Conservation (phyloP, 164 flowering plant genomes). For the Tetrastigma voinierianum region DNA sequence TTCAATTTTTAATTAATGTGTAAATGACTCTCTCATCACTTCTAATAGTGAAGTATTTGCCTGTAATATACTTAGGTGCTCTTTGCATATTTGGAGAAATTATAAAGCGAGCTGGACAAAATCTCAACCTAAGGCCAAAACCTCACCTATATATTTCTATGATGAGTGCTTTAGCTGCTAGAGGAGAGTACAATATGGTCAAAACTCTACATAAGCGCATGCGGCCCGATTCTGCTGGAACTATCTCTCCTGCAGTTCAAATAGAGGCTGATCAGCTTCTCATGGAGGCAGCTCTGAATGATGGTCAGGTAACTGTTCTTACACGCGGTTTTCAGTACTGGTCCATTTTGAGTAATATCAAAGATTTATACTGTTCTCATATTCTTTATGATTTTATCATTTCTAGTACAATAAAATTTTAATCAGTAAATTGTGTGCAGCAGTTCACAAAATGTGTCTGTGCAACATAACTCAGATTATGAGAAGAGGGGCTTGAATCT, state of each 20-base stretch:
- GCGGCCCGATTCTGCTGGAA: slow-evolving; percentile 65
- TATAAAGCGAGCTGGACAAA: slow-evolving; percentile 39
- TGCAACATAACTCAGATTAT: no score
- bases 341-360: not conserved
- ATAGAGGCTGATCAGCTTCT: slow-evolving; percentile 76
- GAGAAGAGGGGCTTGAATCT: no score
- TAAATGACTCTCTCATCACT: not conserved
- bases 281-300: slow-evolving; percentile 71
- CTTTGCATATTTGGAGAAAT: slow-evolving; percentile 73
- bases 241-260: slow-evolving; percentile 43
- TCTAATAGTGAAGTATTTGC: not conserved
- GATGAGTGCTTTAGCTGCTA: slow-evolving; percentile 66
- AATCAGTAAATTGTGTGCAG: no score
- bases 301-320: slow-evolving; percentile 51
- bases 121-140: slow-evolving; percentile 53
- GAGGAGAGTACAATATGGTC: slow-evolving; percentile 57
- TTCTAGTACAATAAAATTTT: not conserved
- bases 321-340: no score
- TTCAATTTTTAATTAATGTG: no score
- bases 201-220: slow-evolving; percentile 48
- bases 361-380: not conserved
- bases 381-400: not conserved
- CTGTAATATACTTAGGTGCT: slow-evolving; percentile 39
- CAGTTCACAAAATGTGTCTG: no score
- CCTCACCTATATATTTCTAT: slow-evolving; percentile 72